Evolutionary conservation across 2,329 filamentous ascomycete species (phyloP).

Genomic region (Fusarium secorum): DNA sequence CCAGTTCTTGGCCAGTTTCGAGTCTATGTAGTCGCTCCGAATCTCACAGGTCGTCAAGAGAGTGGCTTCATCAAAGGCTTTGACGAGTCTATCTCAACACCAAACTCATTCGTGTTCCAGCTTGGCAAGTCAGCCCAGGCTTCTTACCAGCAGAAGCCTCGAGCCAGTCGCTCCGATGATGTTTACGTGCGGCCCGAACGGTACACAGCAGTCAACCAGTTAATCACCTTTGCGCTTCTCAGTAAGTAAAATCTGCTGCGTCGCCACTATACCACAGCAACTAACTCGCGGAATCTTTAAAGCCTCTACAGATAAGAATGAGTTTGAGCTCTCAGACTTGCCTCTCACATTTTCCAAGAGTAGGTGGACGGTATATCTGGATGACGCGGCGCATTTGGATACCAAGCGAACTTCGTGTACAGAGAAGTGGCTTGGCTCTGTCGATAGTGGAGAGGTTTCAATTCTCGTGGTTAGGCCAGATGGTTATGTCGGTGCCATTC

Average conservation of each 20-base stretch:
- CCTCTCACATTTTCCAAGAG: conserved; percentile 68
- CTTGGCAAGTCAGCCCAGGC: conserved; percentile 64
- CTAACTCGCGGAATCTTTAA: conserved; percentile 11
- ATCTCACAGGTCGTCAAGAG: conserved; percentile 58
- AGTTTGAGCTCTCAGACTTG: conserved; percentile 71
- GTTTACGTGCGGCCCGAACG: conserved; percentile 72
- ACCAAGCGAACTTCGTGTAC: conserved; percentile 62
- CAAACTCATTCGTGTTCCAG: conserved; percentile 63
- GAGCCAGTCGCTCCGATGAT: conserved; percentile 65
- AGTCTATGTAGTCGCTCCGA: conserved; percentile 73
- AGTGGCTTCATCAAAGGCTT: conserved; percentile 66
- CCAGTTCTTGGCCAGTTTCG: conserved; percentile 80
- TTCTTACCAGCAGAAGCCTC: conserved; percentile 68
- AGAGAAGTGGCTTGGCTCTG: conserved; percentile 72
- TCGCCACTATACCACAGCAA: background rate
- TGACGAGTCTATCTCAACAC: conserved; percentile 60
- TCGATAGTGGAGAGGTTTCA: conserved; percentile 64
- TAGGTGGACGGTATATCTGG: conserved; percentile 76
- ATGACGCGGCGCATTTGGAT: conserved; percentile 66
- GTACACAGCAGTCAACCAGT: conserved; percentile 71
- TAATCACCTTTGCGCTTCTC: conserved; percentile 74
- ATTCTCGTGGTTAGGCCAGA: conserved; percentile 75
- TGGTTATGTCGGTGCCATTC: conserved; percentile 75
- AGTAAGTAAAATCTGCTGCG: conserved; percentile 54
- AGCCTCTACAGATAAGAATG: conserved; percentile 67